Base-by-base conservation (phyloP, 202 grass and related monocot species). In the Carex arenaria region DNA sequence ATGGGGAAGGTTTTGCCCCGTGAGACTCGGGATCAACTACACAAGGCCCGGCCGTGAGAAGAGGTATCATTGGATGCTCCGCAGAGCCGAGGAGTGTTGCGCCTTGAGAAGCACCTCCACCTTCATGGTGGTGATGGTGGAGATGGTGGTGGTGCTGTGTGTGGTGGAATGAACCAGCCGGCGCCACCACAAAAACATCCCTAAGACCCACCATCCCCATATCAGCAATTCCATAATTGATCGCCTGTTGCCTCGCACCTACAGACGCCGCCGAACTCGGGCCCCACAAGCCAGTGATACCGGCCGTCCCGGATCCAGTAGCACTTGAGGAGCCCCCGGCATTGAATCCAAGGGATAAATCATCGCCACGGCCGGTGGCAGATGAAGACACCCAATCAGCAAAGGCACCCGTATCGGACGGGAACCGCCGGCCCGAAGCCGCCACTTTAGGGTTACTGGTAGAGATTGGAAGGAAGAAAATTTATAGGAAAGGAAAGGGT, bases 401-500 rank as follows among this genome's bases (percentile, higher is more conserved):
- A 82, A 99, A 99, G 34, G 97, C 97, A 84, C 93, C 97, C 83
- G 87, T 96, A 91, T 99, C 97, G 62, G 97, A 99, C 86, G 93
- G 97, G 86, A 99, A 97, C 86, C 97, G 89, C 88, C 93, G 94
- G 77, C 93, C 97, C 5, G 97, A 94, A 99, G 93, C 97, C 97
- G 95, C 97, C 84, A 87, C 93, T 92, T 81, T 89, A 84, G 55
- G 55, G 1, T 67, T 73, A 20, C 26, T 23, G 69, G 6, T 1
- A 71, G 69, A 78, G 69, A 78, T 73, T 61, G 82, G 88, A 86
- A 80, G 28, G 72, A 59, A 13, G 43, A 56, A 79, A 64, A 11
- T 56, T 40, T 51, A 65, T 53, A 85, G 63, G 28, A 63, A 7
- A 40, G 23, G 28, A 36, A 11, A 38, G 14, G 26, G 28, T 70